These are phyloP conservation scores for Fusarium odoratissimum DNA, from an alignment of 2,329 filamentous ascomycete species.

Conservation along the genomic window DNA sequence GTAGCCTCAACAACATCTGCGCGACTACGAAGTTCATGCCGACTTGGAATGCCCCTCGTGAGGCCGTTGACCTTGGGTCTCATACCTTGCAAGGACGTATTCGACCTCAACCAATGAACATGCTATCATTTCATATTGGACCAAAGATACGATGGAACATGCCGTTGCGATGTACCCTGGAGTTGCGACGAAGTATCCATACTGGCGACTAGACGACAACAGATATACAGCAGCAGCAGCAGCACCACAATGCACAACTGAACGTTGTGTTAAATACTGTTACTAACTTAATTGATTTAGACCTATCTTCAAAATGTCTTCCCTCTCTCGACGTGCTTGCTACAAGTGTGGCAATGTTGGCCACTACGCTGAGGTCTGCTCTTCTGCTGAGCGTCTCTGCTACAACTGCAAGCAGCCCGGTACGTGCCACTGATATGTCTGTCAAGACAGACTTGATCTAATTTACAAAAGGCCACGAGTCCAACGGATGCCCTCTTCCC, in stretches of 20 bases:
- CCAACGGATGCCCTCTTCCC: conserved; percentile 95
- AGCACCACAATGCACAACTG: conserved; percentile 5
- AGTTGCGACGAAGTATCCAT: background rate
- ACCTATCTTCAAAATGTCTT: conserved; percentile 71
- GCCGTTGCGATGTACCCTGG: background rate
- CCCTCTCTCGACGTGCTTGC: conserved; percentile 83
- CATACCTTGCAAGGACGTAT: background rate
- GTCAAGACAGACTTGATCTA: background rate
- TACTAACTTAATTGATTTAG: conserved; percentile 29
- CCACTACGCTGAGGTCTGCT: conserved; percentile 91
- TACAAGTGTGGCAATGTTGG: conserved; percentile 87
- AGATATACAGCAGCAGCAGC: background rate
- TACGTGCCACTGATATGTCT: conserved; percentile 45
- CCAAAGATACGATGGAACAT: background rate
- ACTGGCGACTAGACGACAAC: background rate
- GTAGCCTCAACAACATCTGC: background rate
- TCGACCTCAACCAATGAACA: background rate
- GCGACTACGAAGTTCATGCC: background rate
- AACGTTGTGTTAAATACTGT: background rate
- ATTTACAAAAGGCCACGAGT: conserved; percentile 78
- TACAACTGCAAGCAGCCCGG: conserved; percentile 98
- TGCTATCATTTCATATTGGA: background rate
- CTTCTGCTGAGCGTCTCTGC: conserved; percentile 96
- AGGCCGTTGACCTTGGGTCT: background rate
- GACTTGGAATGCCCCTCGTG: background rate